Evolutionary conservation across 345 rosid species (phyloP).

Genomic region (Corchorus capsularis): DNA sequence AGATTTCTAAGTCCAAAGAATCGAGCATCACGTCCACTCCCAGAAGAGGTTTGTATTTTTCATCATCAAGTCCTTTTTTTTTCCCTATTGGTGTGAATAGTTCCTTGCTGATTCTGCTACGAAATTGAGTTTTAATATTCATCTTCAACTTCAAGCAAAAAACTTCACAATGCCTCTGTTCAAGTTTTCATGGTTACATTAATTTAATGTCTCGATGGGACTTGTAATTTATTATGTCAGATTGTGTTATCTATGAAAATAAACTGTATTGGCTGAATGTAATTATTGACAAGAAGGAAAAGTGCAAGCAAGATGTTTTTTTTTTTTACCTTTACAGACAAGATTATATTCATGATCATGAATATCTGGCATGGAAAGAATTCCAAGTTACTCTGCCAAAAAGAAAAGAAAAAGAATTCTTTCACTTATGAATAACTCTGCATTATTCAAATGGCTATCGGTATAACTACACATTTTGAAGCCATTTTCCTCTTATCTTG

Average conservation of each 20-base stretch:
- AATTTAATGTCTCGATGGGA: not conserved
- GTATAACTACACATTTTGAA: not conserved
- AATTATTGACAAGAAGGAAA: not conserved
- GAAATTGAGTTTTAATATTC: not conserved
- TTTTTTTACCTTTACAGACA: not conserved
- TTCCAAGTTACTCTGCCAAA: not conserved
- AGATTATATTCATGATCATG: not conserved
- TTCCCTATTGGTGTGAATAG: not conserved
- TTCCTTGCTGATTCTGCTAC: not conserved
- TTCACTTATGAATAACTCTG: not conserved
- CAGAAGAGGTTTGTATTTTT: too few species aligned
- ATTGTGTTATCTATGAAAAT: not conserved
- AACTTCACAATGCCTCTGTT: not conserved
- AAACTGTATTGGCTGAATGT: not conserved
- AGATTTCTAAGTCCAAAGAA: slow-evolving; percentile 1
- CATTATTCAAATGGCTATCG: not conserved
- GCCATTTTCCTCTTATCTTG: not conserved
- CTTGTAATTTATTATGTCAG: slow-evolving; percentile 1
- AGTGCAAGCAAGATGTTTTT: not conserved
- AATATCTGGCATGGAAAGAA: not conserved
- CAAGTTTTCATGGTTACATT: not conserved
- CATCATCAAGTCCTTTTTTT: not conserved
- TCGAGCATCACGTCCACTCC: too few species aligned
- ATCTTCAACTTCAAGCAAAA: not conserved
- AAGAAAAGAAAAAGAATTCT: not conserved